A percentile compares a stretch with the other conserved stretches of the same genome.
These are phyloP conservation scores for Linnemannia exigua DNA, from an alignment of 192 early-diverging fungal species.

Conservation along the genomic window DNA sequence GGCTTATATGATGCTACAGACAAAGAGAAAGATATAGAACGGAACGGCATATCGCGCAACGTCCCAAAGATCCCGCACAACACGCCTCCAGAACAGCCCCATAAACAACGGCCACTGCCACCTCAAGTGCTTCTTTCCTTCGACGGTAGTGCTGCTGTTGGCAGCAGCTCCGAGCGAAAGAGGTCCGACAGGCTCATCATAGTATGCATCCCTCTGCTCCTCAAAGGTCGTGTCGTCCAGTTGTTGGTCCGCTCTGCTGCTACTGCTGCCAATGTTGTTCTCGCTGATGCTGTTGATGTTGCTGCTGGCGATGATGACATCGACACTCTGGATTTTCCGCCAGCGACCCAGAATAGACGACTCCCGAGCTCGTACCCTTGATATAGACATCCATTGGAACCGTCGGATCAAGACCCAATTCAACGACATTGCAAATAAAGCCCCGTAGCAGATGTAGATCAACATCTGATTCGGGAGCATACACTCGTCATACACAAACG, in stretches of 20 bases:
- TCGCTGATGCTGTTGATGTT: not conserved
- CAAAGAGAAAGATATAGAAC: conserved; percentile 31
- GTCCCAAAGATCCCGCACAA: conserved; percentile 38
- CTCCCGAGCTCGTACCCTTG: not conserved
- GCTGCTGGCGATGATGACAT: not conserved
- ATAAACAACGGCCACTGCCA: conserved; percentile 13
- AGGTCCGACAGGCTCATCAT: not conserved
- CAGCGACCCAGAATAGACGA: conserved; percentile 17
- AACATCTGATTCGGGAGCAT: conserved; percentile 77
- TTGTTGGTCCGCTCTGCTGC: conserved; percentile 3
- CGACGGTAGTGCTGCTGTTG: not conserved
- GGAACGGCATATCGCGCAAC: conserved; percentile 26
- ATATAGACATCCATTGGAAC: conserved; percentile 24
- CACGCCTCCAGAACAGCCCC: conserved; percentile 30
- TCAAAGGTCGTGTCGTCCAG: not conserved
- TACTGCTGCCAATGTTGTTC: not conserved
- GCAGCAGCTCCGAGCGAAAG: not conserved
- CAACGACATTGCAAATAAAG: conserved; percentile 23
- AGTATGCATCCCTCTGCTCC: not conserved
- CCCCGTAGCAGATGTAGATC: conserved; percentile 60
- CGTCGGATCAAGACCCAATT: conserved; percentile 39
- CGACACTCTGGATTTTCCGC: not conserved
- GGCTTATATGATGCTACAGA: conserved; percentile 24
- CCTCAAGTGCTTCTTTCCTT: not conserved
- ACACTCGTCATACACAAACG: conserved; percentile 67